Evolutionary conservation across 352 stramenopile genomes (phyloP), one percentile per base, ranked within the genome.

Genomic region (Phytopythium ostracodes): DNA sequence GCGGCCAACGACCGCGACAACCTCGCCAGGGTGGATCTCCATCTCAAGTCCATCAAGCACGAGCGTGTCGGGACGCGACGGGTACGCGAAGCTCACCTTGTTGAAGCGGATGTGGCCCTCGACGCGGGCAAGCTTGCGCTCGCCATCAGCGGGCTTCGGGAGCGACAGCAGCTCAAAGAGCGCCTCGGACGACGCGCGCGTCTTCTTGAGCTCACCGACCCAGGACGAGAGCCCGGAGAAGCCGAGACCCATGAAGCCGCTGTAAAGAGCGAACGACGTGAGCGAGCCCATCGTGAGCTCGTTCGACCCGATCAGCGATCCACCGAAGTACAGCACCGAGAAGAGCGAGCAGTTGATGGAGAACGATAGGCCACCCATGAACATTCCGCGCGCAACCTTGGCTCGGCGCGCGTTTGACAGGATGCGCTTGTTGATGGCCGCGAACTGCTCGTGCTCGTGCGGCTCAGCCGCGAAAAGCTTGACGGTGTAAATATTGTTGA

Each of bases 201-300:
- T 83, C 47, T 87, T 85, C 59, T 78, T 85, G 44, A 95, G 73
- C 50, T 96, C 84, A 22, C 87, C 77, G 40, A 92, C 72, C 65
- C 84, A 94, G 11, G 87, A 96, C 31, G 88, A 92, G 14, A 97
- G 70, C 0, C 82, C 79, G 18, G 88, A 96, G 70, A 97, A 97
- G 7, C 89, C 90, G 14, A 97, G 76, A 29, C 84, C 88, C 77
- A 97, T 95, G 59, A 97, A 94, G 20, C 88, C 88, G 51, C 80
- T 96, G 82, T 97, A 97, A 4, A 97, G 63, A 27, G 91, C 84
- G 59, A 97, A 97, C 4, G 88, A 96, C 44, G 89, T 96, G 40
- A 97, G 79, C 55, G 87, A 88, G 15, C 91, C 91, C 57, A 96
- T 94, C 53, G 88, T 97, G 56, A 97, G 79, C 56, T 92, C 89